Evolutionary conservation across 805 yeast species (phyloP).

Genomic region (Cyberlindnera bimundalis): DNA sequence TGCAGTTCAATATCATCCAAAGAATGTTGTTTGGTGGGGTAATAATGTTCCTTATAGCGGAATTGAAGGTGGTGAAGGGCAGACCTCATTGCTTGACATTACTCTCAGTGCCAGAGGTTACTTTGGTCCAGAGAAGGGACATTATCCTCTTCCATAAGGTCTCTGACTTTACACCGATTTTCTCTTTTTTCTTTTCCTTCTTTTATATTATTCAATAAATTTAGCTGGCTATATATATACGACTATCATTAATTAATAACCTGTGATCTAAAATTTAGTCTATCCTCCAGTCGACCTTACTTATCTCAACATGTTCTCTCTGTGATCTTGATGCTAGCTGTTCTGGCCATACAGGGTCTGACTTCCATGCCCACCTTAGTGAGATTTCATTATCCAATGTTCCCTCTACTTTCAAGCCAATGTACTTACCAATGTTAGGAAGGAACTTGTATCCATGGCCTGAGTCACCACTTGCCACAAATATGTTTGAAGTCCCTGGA

Average conservation of each 20-base stretch:
- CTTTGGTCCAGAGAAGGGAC: conserved; percentile 22
- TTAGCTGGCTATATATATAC: no score
- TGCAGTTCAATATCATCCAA: conserved; percentile 42
- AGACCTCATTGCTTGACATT: conserved; percentile 9
- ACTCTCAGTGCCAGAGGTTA: conserved; percentile 15
- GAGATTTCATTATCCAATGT: conserved; percentile 24
- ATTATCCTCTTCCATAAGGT: conserved; percentile 12
- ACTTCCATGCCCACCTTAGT: conserved; percentile 34
- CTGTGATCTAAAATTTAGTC: not conserved
- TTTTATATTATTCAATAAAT: no score
- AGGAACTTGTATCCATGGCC: conserved; percentile 46
- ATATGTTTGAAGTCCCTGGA: conserved; percentile 32
- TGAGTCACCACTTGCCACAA: conserved; percentile 46
- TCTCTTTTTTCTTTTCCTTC: no score
- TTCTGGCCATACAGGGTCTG: conserved; percentile 18
- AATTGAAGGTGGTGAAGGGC: conserved; percentile 35
- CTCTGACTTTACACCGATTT: no score
- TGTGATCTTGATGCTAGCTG: conserved; percentile 18
- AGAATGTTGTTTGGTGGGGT: conserved; percentile 63
- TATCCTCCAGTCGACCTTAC: conserved; percentile 24
- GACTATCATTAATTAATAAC: no score
- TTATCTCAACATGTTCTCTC: conserved; percentile 15
- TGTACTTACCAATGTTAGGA: conserved; percentile 45
- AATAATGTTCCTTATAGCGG: conserved; percentile 39
- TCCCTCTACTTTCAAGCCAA: conserved; percentile 32